A percentile compares a stretch with the other conserved stretches of the same genome.
phyloP scores from a whole-genome alignment of 2,329 filamentous ascomycete genomes.

The Dactylellina haptotyla region DNA sequence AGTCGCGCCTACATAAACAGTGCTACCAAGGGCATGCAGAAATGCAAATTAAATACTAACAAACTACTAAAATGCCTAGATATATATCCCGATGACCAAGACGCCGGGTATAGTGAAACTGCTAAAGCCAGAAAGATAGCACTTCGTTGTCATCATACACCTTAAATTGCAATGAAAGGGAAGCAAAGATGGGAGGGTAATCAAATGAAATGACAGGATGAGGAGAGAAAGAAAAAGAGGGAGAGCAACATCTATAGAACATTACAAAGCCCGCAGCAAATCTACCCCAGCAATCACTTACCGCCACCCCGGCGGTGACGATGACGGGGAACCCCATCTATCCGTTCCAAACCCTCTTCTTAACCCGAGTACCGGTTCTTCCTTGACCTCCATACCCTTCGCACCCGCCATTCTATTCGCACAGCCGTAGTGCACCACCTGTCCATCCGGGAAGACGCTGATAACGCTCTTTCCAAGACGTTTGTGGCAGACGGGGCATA shows the following conservation, averaged over 20 bases:
- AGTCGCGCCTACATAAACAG: no score
- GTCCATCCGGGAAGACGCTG: slow-evolving; percentile 76
- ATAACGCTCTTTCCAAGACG: slow-evolving; percentile 90
- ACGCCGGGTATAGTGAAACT: slow-evolving; percentile 51
- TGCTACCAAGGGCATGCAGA: background rate
- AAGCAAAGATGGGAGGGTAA: no score
- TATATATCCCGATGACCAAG: slow-evolving; percentile 32
- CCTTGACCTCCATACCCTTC: slow-evolving; percentile 45
- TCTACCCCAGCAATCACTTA: slow-evolving; percentile 2
- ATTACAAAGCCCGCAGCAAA: no score
- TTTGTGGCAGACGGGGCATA: slow-evolving; percentile 94
- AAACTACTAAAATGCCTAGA: slow-evolving; percentile 23
- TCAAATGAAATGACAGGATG: slow-evolving; percentile 1
- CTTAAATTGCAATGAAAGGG: no score
- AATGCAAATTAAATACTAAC: slow-evolving; percentile 7
- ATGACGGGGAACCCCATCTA: slow-evolving; percentile 32
- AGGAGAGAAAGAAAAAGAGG: background rate
- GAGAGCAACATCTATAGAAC: slow-evolving; percentile 4
- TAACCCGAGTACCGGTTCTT: slow-evolving; percentile 23
- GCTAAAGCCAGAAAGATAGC: slow-evolving; percentile 15
- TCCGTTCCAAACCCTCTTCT: slow-evolving; percentile 40
- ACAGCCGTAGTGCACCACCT: slow-evolving; percentile 83
- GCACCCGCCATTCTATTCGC: slow-evolving; percentile 60
- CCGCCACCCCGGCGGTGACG: slow-evolving; percentile 23
- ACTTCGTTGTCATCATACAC: slow-evolving; percentile 40